Evolutionary conservation across 108 stramenopile genomes (phyloP), one percentile per base, ranked within the genome.

Genomic region (Skeletonema grethae): DNA sequence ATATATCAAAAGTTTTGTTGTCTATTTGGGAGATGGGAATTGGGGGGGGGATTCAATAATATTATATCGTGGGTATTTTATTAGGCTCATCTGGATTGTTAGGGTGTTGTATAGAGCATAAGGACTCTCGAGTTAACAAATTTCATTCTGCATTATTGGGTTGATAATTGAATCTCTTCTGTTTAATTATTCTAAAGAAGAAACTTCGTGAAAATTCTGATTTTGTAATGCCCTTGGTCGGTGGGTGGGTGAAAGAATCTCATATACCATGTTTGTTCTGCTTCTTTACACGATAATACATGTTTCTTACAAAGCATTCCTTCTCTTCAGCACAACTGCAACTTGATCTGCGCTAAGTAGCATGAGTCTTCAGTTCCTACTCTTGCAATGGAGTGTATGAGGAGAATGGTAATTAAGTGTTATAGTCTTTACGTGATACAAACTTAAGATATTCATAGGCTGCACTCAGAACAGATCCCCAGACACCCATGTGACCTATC

Each of bases 401-500:
- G 0, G 35, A 43, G 35, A 22, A 60, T 22, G n/a, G 7, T 18
- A 15, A 28, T 55, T 22, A 61, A 29, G 41, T 62, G 61, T 62
- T 46, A 35, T 72, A 65, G 48, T 83, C 82, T 63, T 83, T 83
- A 32, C 82, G 61, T 25, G 82, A 79, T 3, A 83, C 76, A 22
- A 75, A 41, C 45, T 77, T 76, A 39, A 83, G 66, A 31, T 61
- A 74, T 53, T 83, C 82, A 61, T 75, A 83, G 6, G 82, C 82
- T 30, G 78, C 63, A 25, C 66, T 69, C 8, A 83, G 74, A 16
- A 83, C 68, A 32, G 82, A 79, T 20, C 82, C 78, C 82, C 82
- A 83, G 11, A 83, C 38, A n/a, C 74, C 82, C 82, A 83, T 79
- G 16, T 83, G 82, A 36, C 55, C 68, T 57, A 83, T 83, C 59